Conservation (phyloP, 345 rosid genomes). For the Corchorus olitorius region DNA sequence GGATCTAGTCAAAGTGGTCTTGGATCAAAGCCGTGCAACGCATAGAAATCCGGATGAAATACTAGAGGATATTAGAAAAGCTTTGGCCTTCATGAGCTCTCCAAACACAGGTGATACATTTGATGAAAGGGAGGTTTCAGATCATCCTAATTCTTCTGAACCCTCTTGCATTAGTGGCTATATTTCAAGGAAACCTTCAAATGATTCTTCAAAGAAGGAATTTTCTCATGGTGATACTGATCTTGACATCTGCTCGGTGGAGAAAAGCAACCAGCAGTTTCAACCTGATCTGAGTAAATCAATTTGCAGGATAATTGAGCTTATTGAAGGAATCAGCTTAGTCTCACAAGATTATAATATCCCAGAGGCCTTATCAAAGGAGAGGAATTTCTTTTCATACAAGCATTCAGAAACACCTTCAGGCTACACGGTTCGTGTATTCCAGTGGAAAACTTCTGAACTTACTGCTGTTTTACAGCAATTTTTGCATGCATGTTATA, state of each 20-base stretch:
- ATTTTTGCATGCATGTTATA: constrained; percentile 69
- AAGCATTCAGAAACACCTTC: constrained; percentile 54
- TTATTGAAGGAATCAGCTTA: constrained; percentile 63
- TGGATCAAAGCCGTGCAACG: constrained; percentile 47
- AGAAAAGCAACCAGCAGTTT: constrained; percentile 26
- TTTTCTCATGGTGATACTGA: constrained; percentile 23
- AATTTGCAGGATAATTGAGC: constrained; percentile 60
- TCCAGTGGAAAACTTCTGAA: constrained; percentile 93
- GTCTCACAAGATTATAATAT: constrained; percentile 27
- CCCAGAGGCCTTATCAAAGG: constrained; percentile 34
- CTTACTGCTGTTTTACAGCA: constrained; percentile 49
- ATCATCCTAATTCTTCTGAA: constrained; percentile 13
- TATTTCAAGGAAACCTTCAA: constrained; percentile 31
- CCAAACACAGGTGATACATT: constrained; percentile 20
- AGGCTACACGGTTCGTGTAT: constrained; percentile 69
- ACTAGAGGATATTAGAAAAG: constrained; percentile 58
- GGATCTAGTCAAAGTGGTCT: constrained; percentile 41
- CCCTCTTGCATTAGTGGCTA: constrained; percentile 24
- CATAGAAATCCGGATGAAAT: constrained; percentile 49
- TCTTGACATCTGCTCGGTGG: constrained; percentile 19
- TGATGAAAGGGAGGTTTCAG: constrained; percentile 29
- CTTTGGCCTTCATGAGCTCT: constrained; percentile 40
- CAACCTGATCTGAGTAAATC: constrained; percentile 55
- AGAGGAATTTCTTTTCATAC: constrained; percentile 37
- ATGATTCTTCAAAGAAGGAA: constrained; percentile 28